Percentiles rank a stretch among this genome's conserved stretches.
Conservation (phyloP, 352 stramenopile genomes). For the Pythium rhizo-oryzae region DNA sequence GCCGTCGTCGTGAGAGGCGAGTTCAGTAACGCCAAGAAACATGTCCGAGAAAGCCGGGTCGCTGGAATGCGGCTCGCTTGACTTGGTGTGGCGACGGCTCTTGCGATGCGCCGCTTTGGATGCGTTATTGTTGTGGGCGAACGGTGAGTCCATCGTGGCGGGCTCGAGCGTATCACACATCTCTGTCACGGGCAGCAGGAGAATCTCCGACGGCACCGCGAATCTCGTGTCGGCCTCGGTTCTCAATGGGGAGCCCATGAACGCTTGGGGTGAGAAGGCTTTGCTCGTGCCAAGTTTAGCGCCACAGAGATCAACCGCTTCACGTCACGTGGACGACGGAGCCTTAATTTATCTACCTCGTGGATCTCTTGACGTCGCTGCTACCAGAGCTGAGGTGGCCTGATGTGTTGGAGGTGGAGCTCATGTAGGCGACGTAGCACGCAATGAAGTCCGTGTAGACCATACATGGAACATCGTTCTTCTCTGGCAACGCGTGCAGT, state of each 20-base stretch:
- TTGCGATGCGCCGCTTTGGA: conserved; percentile 1
- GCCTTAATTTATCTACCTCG: not conserved
- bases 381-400: not conserved
- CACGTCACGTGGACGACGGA: not conserved
- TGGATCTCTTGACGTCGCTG: not conserved
- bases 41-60: conserved; percentile 1
- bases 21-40: conserved; percentile 20
- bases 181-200: not conserved
- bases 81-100: not conserved
- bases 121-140: not conserved
- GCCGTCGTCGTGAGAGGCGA: not conserved
- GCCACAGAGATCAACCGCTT: not conserved
- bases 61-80: not conserved
- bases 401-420: conserved; percentile 13
- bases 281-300: not conserved
- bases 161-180: conserved; percentile 1
- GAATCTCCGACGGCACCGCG: not conserved
- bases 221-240: not conserved
- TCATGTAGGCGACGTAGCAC: conserved; percentile 56
- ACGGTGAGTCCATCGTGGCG: not conserved
- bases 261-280: not conserved
- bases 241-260: not conserved
- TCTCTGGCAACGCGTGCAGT: conserved; percentile 31
- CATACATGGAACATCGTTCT: conserved; percentile 42
- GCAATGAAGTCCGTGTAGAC: conserved; percentile 74